Conservation (phyloP, 352 stramenopile genomes). For the Phytophthora idaei region DNA sequence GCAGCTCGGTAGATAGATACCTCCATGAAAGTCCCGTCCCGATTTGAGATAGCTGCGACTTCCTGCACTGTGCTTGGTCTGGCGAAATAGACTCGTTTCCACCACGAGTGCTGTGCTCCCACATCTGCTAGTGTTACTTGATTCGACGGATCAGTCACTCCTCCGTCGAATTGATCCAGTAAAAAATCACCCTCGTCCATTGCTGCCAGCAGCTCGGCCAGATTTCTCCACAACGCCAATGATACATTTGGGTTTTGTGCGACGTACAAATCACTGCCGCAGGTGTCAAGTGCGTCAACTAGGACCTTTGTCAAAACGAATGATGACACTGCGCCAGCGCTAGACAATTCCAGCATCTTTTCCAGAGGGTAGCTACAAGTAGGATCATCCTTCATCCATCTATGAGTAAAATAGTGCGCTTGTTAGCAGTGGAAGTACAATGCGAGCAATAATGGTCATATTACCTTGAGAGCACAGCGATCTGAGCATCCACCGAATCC, state of each 20-base stretch:
- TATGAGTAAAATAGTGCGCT: conserved; percentile 19
- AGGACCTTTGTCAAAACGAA: conserved; percentile 45
- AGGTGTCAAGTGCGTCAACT: conserved; percentile 55
- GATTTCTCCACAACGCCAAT: conserved; percentile 55
- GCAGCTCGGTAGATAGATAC: conserved; percentile 54
- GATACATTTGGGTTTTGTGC: conserved; percentile 38
- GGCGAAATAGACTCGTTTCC: conserved; percentile 66
- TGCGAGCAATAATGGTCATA: neutral
- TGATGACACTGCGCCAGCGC: conserved; percentile 42
- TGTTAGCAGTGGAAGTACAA: conserved; percentile 6
- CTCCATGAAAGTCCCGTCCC: conserved; percentile 36
- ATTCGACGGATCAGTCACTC: conserved; percentile 2
- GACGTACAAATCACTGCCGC: conserved; percentile 63
- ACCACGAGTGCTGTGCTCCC: conserved; percentile 49
- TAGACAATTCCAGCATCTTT: conserved; percentile 57
- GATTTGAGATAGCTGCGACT: conserved; percentile 31
- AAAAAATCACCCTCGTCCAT: conserved; percentile 55
- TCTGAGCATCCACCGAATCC: conserved; percentile 48
- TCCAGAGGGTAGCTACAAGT: conserved; percentile 48
- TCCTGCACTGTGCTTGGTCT: conserved; percentile 40
- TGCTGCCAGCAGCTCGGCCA: conserved; percentile 53
- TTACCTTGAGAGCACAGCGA: conserved; percentile 42
- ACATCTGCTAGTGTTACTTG: conserved; percentile 41
- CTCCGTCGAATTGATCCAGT: conserved; percentile 29
- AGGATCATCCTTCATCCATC: conserved; percentile 67